phyloP scores from a whole-genome alignment of 352 stramenopile species.

The Phytophthora sp. region DNA sequence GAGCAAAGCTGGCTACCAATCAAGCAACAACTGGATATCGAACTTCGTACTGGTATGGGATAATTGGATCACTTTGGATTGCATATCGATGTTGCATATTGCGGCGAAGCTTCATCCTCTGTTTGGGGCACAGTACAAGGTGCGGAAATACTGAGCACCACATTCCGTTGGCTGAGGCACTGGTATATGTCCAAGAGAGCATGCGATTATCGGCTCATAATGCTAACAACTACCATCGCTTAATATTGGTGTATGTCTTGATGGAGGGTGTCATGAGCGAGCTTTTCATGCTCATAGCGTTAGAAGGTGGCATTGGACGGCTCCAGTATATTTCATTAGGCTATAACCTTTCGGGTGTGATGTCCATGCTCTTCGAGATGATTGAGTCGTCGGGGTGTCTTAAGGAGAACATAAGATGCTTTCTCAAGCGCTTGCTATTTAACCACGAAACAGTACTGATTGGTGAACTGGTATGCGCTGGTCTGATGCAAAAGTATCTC shows the following conservation, averaged over 20 bases:
- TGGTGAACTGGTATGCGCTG: constrained; percentile 22
- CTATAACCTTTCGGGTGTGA: constrained; percentile 28
- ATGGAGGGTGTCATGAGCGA: constrained; percentile 33
- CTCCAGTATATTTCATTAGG: constrained; percentile 32
- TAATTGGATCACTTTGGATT: constrained; percentile 11
- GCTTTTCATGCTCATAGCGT: constrained; percentile 31
- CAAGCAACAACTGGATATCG: constrained; percentile 2
- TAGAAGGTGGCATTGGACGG: constrained; percentile 6
- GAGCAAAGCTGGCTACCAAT: neutral
- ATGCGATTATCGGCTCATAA: constrained; percentile 20
- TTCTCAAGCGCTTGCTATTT: constrained; percentile 22
- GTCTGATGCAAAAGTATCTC: constrained; percentile 20
- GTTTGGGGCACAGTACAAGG: neutral
- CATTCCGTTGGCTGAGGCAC: constrained; percentile 5
- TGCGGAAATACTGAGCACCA: neutral
- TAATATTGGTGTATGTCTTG: constrained; percentile 21
- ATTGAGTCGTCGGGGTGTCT: constrained; percentile 14
- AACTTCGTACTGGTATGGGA: constrained; percentile 20
- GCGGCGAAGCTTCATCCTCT: constrained; percentile 16
- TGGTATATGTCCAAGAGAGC: constrained; percentile 31
- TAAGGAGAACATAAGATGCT: constrained; percentile 2
- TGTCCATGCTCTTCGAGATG: constrained; percentile 36
- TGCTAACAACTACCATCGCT: constrained; percentile 25
- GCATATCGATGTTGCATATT: constrained; percentile 10
- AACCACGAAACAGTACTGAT: constrained; percentile 30